phyloP scores from a whole-genome alignment of 306 rosid genomes.

The Macrotyloma uniflorum region DNA sequence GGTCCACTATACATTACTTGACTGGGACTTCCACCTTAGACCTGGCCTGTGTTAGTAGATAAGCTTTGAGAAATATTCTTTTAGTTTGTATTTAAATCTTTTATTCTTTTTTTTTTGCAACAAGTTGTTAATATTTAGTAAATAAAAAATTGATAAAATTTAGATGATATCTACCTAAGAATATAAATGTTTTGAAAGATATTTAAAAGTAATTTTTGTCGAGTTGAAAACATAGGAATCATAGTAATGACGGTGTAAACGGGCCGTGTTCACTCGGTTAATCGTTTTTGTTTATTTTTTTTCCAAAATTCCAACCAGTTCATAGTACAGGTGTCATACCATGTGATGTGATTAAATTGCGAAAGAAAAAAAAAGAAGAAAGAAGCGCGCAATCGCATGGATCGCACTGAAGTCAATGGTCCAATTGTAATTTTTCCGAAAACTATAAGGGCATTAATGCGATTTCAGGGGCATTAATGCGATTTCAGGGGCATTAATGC shows the following conservation, averaged over 20 bases:
- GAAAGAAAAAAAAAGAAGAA: conserved; percentile 40
- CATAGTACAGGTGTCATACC: not conserved
- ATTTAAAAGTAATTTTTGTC: too few species aligned
- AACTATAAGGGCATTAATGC: conserved; percentile 38
- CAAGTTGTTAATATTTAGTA: too few species aligned
- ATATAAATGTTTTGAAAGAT: too few species aligned
- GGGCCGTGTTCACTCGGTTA: not conserved
- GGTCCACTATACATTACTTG: too few species aligned
- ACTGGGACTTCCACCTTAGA: too few species aligned
- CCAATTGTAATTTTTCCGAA: conserved; percentile 17
- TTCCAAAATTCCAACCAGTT: not conserved
- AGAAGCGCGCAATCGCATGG: conserved; percentile 44
- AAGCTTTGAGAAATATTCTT: too few species aligned
- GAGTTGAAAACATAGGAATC: not conserved
- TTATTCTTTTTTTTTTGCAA: too few species aligned
- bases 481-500: conserved; percentile 43
- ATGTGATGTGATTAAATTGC: not conserved
- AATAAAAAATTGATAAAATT: too few species aligned
- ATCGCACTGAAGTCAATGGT: conserved; percentile 33
- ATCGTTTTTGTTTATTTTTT: not conserved
- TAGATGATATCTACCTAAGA: too few species aligned
- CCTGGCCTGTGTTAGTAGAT: too few species aligned
- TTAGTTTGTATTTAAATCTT: too few species aligned
- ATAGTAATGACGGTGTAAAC: not conserved
- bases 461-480: conserved; percentile 24